Evolutionary conservation across 2,329 filamentous ascomycete species (phyloP).

Genomic region (Penicillium sp.): DNA sequence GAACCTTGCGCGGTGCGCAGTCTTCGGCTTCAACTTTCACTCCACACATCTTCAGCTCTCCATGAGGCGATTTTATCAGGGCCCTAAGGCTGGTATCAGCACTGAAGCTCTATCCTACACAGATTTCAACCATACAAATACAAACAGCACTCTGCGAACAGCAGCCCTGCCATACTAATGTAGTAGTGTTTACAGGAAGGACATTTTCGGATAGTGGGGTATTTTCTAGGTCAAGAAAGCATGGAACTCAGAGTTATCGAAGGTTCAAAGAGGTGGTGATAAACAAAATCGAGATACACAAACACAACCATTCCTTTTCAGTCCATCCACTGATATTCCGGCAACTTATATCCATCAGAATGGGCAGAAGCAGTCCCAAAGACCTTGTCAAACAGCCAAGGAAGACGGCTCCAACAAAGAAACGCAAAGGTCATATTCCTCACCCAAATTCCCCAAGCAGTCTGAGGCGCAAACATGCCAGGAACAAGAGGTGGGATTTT

Average conservation of each 20-base stretch:
- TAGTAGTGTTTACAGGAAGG: too few species aligned
- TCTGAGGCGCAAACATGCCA: conserved; percentile 48
- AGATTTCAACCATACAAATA: neutral
- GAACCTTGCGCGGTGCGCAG: too few species aligned
- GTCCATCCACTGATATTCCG: conserved; percentile 40
- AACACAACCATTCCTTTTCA: neutral
- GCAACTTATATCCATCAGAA: conserved; percentile 37
- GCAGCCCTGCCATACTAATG: too few species aligned
- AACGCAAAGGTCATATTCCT: conserved; percentile 47
- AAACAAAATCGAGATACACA: too few species aligned
- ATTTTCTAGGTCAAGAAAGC: too few species aligned
- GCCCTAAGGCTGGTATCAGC: neutral
- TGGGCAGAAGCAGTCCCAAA: conserved; percentile 35
- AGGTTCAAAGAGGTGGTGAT: too few species aligned
- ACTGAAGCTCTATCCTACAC: neutral
- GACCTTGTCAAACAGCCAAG: conserved; percentile 33
- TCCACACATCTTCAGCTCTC: neutral
- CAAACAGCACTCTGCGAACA: too few species aligned
- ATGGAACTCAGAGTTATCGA: too few species aligned
- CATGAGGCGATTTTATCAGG: neutral
- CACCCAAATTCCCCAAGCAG: conserved; percentile 48
- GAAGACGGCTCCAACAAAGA: conserved; percentile 36
- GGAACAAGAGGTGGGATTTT: conserved; percentile 37
- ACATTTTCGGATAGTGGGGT: too few species aligned
- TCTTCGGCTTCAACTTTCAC: neutral